These are phyloP conservation scores for Groenewaldozyma salmanticensis DNA, from an alignment of 805 yeast species.

Conservation along the genomic window DNA sequence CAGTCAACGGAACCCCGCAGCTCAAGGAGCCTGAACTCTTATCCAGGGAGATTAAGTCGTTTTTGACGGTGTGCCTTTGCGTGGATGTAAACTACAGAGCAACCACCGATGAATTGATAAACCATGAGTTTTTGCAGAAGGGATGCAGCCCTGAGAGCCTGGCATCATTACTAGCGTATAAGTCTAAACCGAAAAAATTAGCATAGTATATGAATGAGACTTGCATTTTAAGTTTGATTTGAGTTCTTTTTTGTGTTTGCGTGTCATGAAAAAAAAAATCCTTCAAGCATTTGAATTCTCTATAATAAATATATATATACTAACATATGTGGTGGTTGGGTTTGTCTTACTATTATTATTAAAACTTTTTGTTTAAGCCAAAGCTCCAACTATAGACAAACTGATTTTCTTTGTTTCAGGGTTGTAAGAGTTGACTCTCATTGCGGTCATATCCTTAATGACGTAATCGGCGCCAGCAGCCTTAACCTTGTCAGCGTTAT, in stretches of 20 bases:
- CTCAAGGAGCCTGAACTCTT: conserved; percentile 80
- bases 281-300: background rate
- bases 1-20: conserved; percentile 75
- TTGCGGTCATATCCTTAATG: conserved; percentile 58
- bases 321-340: background rate
- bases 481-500: conserved; percentile 57
- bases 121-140: conserved; percentile 42
- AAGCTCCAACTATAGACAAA: conserved; percentile 3
- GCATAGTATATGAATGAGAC: background rate
- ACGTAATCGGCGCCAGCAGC: conserved; percentile 75
- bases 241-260: conserved; percentile 1
- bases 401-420: conserved; percentile 24
- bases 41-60: conserved; percentile 53
- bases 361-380: background rate
- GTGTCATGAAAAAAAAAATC: conserved; percentile 2
- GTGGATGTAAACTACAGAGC: conserved; percentile 79
- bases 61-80: conserved; percentile 67
- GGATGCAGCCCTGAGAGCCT: conserved; percentile 17
- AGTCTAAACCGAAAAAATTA: conserved; percentile 7
- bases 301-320: background rate
- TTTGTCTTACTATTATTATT: background rate
- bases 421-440: conserved; percentile 48
- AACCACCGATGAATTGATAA: conserved; percentile 61
- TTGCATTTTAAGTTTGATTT: background rate
- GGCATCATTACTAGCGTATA: conserved; percentile 15